Evolutionary conservation across 768 basidiomycete species (phyloP), one percentile per base, ranked within the genome.

Genomic region (Atractiella rhizophila): DNA sequence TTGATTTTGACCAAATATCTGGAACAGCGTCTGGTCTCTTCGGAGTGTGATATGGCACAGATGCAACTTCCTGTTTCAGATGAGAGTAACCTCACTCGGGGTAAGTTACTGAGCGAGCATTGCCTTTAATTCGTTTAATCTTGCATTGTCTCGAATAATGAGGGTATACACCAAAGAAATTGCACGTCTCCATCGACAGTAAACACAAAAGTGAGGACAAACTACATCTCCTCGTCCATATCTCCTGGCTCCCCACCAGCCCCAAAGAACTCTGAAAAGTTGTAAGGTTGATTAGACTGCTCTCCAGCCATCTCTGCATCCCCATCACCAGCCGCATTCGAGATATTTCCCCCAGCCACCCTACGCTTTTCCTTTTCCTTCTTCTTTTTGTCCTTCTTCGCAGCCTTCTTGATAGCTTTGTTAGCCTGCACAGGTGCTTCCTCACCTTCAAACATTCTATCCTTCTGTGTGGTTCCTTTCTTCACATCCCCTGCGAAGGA

Each of bases 331-430:
- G 32, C 39, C 23, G 33, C 49, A 28, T 30, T 12, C 29, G 35
- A 24, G 2, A 29, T 32, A 24, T 50, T 43, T 16, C 24, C 43
- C 27, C 21, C 31, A 18, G 18, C 26, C 43, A 35, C 39, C 3
- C 34, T 44, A 24, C 19, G 19, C 25, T 33, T 21, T 16, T 13
- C 35, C 38, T 53, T 51, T 11, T 24, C 34, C 18, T 38, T 35
- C 40, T 46, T 46, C 52, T 53, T 53, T 48, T 55, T 55, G 28
- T 38, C 48, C 48, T 53, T 53, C 48, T 55, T 53, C 5, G 46
- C 47, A 10, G 38, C 26, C 31, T 47, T 44, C 46, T 44, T 42
- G 33, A 42, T 43, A 21, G 39, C 47, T 46, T 55, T 53, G 48
- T 53, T 53, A 26, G 48, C 40, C 28, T 43, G 36, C n/a, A 50